Conservation (phyloP, 2,329 filamentous ascomycete genomes). For the Fusarium euwallaceae region DNA sequence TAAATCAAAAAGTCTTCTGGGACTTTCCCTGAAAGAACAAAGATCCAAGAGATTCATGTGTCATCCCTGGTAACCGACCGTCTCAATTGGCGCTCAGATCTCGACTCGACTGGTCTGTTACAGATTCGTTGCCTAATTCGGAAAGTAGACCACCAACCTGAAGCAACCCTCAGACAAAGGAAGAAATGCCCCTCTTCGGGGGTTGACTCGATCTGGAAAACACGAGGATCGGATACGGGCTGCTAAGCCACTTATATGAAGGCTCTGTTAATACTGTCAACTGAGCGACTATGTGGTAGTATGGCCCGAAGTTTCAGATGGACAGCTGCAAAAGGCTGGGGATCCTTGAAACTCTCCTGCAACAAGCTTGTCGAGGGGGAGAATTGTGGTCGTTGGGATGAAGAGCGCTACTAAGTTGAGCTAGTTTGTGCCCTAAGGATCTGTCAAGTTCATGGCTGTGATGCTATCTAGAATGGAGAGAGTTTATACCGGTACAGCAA, state of each 20-base stretch:
- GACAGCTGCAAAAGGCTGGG: constrained; percentile 14
- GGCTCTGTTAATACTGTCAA: not conserved
- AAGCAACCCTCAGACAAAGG: constrained; percentile 20
- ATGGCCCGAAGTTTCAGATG: not conserved
- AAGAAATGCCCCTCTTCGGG: constrained; percentile 5
- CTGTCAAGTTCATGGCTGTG: not conserved
- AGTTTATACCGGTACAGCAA: not conserved
- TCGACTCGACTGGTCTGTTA: constrained; percentile 23
- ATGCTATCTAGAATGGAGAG: not conserved
- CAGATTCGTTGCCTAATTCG: constrained; percentile 28
- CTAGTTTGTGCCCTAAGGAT: not conserved
- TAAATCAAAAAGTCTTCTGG: not conserved
- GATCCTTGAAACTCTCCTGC: constrained; percentile 34
- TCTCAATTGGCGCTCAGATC: constrained; percentile 41
- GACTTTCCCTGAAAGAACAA: not conserved
- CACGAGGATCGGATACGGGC: not conserved
- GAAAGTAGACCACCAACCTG: constrained; percentile 29
- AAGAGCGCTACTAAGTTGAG: not conserved
- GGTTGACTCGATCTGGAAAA: constrained; percentile 13
- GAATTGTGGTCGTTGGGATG: not conserved
- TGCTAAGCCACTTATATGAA: not conserved
- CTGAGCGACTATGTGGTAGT: not conserved
- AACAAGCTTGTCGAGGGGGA: not conserved
- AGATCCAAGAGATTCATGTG: not conserved
- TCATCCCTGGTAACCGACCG: constrained; percentile 24